Evolutionary conservation across 169 alveolate species (phyloP).

Genomic region (Plasmodium sp.): DNA sequence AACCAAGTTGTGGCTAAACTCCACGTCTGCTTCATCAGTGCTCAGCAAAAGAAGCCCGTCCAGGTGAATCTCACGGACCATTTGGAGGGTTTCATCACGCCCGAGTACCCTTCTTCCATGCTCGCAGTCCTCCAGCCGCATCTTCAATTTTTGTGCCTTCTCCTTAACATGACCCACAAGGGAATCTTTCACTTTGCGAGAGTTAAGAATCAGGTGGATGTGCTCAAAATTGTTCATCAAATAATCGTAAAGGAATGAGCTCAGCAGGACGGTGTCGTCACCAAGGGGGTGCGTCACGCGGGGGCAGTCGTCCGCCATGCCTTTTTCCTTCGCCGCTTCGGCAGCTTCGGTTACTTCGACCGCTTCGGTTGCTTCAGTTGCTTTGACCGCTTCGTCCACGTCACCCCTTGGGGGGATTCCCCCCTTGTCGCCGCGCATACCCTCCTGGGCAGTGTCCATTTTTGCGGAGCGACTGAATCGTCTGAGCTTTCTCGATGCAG

Average conservation of each 20-base stretch:
- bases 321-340: not conserved
- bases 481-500: not conserved
- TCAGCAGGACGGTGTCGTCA: conserved; percentile 3
- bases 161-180: not conserved
- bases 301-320: not conserved
- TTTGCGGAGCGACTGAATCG: not conserved
- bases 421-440: not conserved
- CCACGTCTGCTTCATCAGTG: conserved; percentile 21
- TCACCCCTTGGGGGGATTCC: not conserved
- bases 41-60: conserved; percentile 6
- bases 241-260: conserved; percentile 18
- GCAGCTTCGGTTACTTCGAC: not conserved
- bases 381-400: not conserved
- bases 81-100: not conserved
- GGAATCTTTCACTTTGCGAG: conserved; percentile 11
- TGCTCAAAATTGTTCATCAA: conserved; percentile 12
- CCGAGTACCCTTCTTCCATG: not conserved
- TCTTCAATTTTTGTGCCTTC: not conserved
- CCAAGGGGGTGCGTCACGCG: conserved; percentile 7
- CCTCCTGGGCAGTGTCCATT: not conserved
- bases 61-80: not conserved
- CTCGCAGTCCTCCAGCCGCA: not conserved
- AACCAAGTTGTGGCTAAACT: conserved; percentile 18
- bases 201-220: not conserved
- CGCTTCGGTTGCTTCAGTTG: not conserved